These are phyloP conservation scores for Apiospora pterosperma DNA, from an alignment of 2,329 filamentous ascomycete species.

Conservation along the genomic window DNA sequence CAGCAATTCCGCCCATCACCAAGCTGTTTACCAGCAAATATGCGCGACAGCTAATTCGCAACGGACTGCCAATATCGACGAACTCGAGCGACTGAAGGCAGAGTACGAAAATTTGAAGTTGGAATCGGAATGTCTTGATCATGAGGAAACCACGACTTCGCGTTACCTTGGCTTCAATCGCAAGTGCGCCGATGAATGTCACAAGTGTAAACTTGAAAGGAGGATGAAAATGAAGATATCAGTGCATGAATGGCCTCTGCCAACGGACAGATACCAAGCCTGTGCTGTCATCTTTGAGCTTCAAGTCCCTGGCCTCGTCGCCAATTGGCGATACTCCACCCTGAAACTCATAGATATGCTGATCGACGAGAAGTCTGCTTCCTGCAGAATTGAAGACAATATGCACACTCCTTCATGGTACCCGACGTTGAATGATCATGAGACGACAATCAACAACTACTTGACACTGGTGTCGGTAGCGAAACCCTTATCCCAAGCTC, in stretches of 20 bases:
- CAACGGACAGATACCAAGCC: neutral
- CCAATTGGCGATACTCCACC: conserved; percentile 3
- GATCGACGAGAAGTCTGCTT: neutral
- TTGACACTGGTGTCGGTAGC: neutral
- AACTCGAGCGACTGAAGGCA: neutral
- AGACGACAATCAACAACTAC: neutral
- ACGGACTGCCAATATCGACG: neutral
- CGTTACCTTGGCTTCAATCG: too few relatives aligned
- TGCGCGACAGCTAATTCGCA: neutral
- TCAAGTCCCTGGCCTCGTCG: conserved; percentile 1
- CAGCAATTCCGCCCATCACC: neutral
- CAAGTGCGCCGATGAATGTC: neutral
- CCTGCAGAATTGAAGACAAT: neutral
- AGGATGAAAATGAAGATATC: conserved; percentile 2
- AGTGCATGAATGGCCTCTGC: conserved; percentile 7
- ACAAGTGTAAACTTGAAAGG: neutral
- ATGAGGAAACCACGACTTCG: too few relatives aligned
- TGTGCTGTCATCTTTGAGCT: conserved; percentile 7
- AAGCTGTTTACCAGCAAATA: neutral
- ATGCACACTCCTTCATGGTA: neutral
- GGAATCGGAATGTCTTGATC: too few relatives aligned
- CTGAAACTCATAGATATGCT: conserved; percentile 1
- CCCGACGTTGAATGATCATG: neutral
- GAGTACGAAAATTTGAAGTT: too few relatives aligned
- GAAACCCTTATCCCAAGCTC: conserved; percentile 3